A percentile compares a stretch with the other conserved stretches of the same genome.
Evolutionary conservation across 805 yeast genomes (phyloP).

Genomic region (Saturnispora zaruensis): DNA sequence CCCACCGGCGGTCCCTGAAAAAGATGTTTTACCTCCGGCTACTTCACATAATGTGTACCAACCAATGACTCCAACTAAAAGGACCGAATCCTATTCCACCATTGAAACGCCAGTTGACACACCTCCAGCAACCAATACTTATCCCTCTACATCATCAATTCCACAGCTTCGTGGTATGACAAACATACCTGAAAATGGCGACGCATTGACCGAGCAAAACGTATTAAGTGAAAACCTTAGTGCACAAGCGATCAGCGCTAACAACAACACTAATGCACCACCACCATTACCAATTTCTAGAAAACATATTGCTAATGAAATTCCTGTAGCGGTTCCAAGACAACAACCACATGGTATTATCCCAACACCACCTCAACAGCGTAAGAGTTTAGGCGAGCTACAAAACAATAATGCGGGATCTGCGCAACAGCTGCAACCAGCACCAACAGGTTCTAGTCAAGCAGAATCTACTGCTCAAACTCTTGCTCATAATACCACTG

Average conservation of each 20-base stretch:
- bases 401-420: neutral
- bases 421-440: slow-evolving; percentile 14
- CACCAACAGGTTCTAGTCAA: slow-evolving; percentile 20
- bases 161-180: slow-evolving; percentile 6
- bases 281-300: slow-evolving; percentile 31
- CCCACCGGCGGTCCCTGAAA: slow-evolving; percentile 3
- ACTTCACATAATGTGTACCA: slow-evolving; percentile 5
- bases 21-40: slow-evolving; percentile 1
- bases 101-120: slow-evolving; percentile 2
- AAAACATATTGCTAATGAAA: slow-evolving; percentile 19
- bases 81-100: slow-evolving; percentile 22
- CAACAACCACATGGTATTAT: slow-evolving; percentile 24
- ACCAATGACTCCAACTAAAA: slow-evolving; percentile 27
- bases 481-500: slow-evolving; percentile 27
- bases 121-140: slow-evolving; percentile 5
- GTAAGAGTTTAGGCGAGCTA: slow-evolving; percentile 19
- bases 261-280: slow-evolving; percentile 9
- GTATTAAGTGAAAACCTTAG: neutral
- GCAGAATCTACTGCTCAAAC: slow-evolving; percentile 40
- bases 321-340: slow-evolving; percentile 7
- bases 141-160: slow-evolving; percentile 4
- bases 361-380: slow-evolving; percentile 29
- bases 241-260: neutral
- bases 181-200: slow-evolving; percentile 3
- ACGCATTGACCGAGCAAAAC: neutral